Evolutionary conservation across 768 basidiomycete genomes (phyloP).

Genomic region (Trametes meyenii): DNA sequence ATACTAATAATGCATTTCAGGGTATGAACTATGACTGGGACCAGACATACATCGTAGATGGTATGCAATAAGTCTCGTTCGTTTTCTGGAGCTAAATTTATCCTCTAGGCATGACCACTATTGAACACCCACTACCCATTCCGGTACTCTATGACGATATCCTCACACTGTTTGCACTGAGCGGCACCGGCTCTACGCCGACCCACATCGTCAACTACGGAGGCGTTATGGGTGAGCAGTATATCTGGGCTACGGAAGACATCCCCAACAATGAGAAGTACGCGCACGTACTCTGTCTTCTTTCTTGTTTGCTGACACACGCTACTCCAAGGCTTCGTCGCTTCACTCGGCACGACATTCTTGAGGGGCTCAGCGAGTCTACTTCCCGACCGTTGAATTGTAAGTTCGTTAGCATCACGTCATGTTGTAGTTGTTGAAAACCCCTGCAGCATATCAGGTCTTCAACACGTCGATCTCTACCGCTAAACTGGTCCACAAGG

Average conservation of each 20-base stretch:
- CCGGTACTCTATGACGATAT: slow-evolving; percentile 70
- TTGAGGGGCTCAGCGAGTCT: slow-evolving; percentile 63
- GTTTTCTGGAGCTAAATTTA: background rate
- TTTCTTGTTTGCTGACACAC: background rate
- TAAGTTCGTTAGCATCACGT: slow-evolving; percentile 34
- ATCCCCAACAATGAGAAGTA: slow-evolving; percentile 73
- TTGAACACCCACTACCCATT: slow-evolving; percentile 72
- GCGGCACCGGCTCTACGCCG: slow-evolving; percentile 73
- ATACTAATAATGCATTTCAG: slow-evolving; percentile 24
- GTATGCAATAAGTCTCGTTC: slow-evolving; percentile 35
- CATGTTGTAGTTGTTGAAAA: background rate
- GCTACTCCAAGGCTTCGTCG: slow-evolving; percentile 51
- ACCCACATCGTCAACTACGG: slow-evolving; percentile 81
- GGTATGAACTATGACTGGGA: slow-evolving; percentile 86
- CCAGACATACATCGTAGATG: slow-evolving; percentile 76
- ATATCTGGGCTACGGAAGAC: slow-evolving; percentile 65
- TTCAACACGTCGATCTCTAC: slow-evolving; percentile 72
- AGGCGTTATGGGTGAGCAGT: slow-evolving; percentile 68
- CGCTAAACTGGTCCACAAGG: slow-evolving; percentile 68
- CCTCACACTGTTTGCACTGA: slow-evolving; percentile 59
- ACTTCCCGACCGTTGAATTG: slow-evolving; percentile 61
- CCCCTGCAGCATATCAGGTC: slow-evolving; percentile 46
- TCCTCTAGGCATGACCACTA: slow-evolving; percentile 69
- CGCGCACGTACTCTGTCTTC: slow-evolving; percentile 8
- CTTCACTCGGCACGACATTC: slow-evolving; percentile 65